A percentile compares a stretch with the other conserved stretches of the same genome.
phyloP scores from a whole-genome alignment of 176 grass and related monocot species.

The Oryza punctata region DNA sequence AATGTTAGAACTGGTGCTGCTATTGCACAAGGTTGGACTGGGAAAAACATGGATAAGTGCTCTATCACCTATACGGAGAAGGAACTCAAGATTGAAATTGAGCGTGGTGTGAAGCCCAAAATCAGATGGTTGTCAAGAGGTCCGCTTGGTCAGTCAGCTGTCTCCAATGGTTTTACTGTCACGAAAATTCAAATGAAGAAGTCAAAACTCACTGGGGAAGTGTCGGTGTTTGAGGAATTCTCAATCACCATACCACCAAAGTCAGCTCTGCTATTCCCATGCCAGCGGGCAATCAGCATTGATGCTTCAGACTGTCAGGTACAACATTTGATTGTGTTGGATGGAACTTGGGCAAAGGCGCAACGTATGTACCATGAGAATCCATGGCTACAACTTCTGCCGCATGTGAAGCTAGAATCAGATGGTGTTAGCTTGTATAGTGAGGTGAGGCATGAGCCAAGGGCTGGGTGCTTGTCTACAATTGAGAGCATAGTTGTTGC shows the following conservation, averaged over 20 bases:
- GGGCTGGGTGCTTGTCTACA: constrained; percentile 80
- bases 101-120: constrained; percentile 77
- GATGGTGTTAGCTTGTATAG: constrained; percentile 69
- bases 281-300: constrained; percentile 64
- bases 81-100: constrained; percentile 58
- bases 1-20: constrained; percentile 28
- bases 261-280: constrained; percentile 74
- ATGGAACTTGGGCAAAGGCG: constrained; percentile 94
- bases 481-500: constrained; percentile 87
- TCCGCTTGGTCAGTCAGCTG: constrained; percentile 53
- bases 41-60: constrained; percentile 60
- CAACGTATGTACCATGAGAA: constrained; percentile 98
- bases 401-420: constrained; percentile 70
- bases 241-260: constrained; percentile 68
- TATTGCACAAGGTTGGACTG: constrained; percentile 21
- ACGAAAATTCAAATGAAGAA: constrained; percentile 75
- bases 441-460: constrained; percentile 88
- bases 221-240: constrained; percentile 66
- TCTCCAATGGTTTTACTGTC: constrained; percentile 66
- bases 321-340: constrained; percentile 73
- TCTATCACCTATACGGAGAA: constrained; percentile 58
- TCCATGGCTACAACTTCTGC: constrained; percentile 86
- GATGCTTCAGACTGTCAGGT: constrained; percentile 70
- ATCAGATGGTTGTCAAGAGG: constrained; percentile 66
- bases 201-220: constrained; percentile 43